Base-by-base conservation (phyloP, 495 filamentous ascomycete genomes). In the Penicilliopsis zonata region DNA sequence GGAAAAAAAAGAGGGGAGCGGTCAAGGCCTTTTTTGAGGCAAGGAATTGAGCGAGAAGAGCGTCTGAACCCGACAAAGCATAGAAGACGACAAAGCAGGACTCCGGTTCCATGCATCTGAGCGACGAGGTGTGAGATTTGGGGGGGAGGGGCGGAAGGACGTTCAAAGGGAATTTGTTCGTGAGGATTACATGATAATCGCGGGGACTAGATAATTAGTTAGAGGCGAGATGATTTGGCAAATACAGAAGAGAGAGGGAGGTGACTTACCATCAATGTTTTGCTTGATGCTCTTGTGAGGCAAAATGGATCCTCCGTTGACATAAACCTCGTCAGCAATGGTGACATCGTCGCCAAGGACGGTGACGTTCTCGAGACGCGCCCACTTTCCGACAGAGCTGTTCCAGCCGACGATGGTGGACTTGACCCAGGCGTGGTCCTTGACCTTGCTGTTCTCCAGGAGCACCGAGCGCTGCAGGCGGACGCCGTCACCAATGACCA, bases 391-490 rank as follows among this genome's bases (percentile, higher is more conserved):
- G 21, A 99, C 84, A 20, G 78, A 80, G 68, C 84, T 93, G 67
- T 96, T 96, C 90, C 90, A 99, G 43, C 90, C 90, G 9, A 99
- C 88, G 52, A 99, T 99, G 44, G 90, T 93, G 46, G 82, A 88
- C 74, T 99, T 99, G 55, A 99, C 74, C 90, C 90, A 99, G 8
- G 90, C 90, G 57, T 99, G 90, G 56, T 99, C 90, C 73, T 95
- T 96, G 52, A 94, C 82, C 65, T 86, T 95, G 53, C 80, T 80
- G 46, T 84, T 81, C 37, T 77, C 73, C 37, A 99, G 70, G 12
- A 99, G 60, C 16, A 96, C 92, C 54, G 84, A 94, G 36, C 90
- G 79, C 63, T 99, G 90, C 45, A 99, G 68, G 34, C 90, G 72
- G 20, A 95, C 90, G 47, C 90, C 92, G 40, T 99, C 92, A 28